A percentile compares a stretch with the other conserved stretches of the same genome.
Conservation (phyloP, 2,329 filamentous ascomycete species). For the Exophiala dermatitidis region DNA sequence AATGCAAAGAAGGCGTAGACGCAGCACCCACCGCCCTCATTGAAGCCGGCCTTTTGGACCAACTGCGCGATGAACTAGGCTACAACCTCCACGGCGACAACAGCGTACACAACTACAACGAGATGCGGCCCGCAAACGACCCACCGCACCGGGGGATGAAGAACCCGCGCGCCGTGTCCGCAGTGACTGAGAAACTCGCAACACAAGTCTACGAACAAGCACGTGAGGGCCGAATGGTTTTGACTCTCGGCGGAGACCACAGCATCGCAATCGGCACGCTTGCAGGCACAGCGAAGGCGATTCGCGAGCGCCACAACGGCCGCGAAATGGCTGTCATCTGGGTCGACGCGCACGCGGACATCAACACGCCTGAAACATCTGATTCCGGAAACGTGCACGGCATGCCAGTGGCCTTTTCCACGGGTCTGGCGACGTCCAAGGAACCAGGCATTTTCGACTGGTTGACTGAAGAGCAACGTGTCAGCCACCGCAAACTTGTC, state of each 20-base stretch:
- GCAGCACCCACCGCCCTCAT: conserved; percentile 84
- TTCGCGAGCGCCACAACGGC: conserved; percentile 66
- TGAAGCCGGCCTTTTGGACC: conserved; percentile 73
- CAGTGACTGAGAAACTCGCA: conserved; percentile 72
- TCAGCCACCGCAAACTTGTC: conserved; percentile 76
- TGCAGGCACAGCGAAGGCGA: conserved; percentile 76
- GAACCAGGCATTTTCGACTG: conserved; percentile 80
- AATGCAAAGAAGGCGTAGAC: conserved; percentile 90
- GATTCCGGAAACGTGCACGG: conserved; percentile 92
- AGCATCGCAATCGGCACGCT: conserved; percentile 93
- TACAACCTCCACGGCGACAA: conserved; percentile 83
- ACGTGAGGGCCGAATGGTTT: conserved; percentile 70
- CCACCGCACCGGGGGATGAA: conserved; percentile 74
- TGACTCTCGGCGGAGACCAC: conserved; percentile 94
- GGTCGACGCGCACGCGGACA: conserved; percentile 97
- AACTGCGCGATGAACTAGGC: conserved; percentile 76
- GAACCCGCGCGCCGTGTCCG: conserved; percentile 77
- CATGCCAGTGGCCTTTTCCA: conserved; percentile 92
- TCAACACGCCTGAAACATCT: conserved; percentile 89
- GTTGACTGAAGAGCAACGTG: conserved; percentile 54
- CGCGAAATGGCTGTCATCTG: conserved; percentile 91
- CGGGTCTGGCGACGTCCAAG: conserved; percentile 71
- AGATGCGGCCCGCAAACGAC: conserved; percentile 43
- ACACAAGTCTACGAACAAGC: conserved; percentile 84
- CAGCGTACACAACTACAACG: conserved; percentile 71